A percentile compares a stretch with the other conserved stretches of the same genome.
Evolutionary conservation across 257 asterid genomes (phyloP).

Genomic region (Henckelia pumila): DNA sequence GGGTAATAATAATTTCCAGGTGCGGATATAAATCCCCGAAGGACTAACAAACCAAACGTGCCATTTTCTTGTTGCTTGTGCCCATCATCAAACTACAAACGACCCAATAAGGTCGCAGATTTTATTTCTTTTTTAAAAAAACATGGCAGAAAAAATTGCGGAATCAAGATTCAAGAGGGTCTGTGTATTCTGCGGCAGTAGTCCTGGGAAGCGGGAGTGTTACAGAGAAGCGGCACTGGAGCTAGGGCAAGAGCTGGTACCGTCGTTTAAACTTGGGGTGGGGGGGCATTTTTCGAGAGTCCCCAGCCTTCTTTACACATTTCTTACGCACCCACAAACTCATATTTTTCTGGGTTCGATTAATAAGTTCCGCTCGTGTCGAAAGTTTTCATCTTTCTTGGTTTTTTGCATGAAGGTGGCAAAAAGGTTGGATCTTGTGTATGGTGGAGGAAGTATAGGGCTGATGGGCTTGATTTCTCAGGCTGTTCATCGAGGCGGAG

Average conservation of each 20-base stretch:
- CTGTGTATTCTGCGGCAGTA: constrained; percentile 75
- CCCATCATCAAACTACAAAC: background rate
- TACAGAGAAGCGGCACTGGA: constrained; percentile 64
- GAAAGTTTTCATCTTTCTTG: background rate
- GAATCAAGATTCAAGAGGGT: constrained; percentile 55
- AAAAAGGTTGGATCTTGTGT: constrained; percentile 61
- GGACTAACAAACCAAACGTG: too few species aligned
- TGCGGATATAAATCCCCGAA: too few species aligned
- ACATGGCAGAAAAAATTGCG: too few species aligned
- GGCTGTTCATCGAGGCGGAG: constrained; percentile 67
- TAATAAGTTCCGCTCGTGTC: background rate
- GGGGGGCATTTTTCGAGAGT: background rate
- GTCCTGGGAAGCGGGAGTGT: constrained; percentile 65
- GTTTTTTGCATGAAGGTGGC: constrained; percentile 49
- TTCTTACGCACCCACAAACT: background rate
- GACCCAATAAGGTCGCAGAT: background rate
- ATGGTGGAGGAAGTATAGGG: constrained; percentile 80
- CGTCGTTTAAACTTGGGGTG: background rate
- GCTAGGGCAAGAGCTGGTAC: constrained; percentile 63
- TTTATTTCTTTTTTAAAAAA: too few species aligned
- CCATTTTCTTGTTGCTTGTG: background rate
- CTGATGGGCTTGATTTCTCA: constrained; percentile 67
- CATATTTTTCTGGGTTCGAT: background rate
- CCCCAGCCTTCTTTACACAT: background rate
- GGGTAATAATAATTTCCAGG: too few species aligned